Evolutionary conservation across 805 yeast genomes (phyloP), one percentile per base, ranked within the genome.

Genomic region (Candida maltosa): DNA sequence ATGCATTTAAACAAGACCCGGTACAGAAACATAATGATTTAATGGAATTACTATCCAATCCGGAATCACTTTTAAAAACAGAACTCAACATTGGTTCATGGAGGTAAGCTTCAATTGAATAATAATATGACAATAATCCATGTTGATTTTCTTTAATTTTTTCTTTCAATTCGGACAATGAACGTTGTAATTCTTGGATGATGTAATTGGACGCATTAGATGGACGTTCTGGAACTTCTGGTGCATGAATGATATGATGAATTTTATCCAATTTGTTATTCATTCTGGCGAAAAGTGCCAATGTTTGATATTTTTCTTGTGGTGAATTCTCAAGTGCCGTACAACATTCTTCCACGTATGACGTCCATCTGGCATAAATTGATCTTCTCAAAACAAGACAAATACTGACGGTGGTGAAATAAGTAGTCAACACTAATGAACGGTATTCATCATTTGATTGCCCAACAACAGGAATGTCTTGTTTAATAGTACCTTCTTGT

Each of bases 371-470:
- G 19, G 77, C 75, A 37, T 73, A 75, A 7, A 78, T 65, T 26
- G 79, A 67, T 45, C 93, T 70, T 40, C 89, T 65, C 39, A 85
- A 60, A 39, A 83, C 79, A 35, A 84, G 62, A 16, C 85, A 73
- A 37, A 78, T 77, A 34, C 81, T 75, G 25, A 85, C 75, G 2
- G 86, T 70, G 6, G 78, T 60, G 41, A 76, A 65, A 52, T 83
- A 87, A 4, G 80, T 73, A 8, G 74, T 65, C 45, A 86, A 50
- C 36, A 83, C 68, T 17, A 83, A 45, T 11, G 70, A 65, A 35
- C 76, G 38, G 26, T 40, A 42, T 16, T 40, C 42, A 22, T 34
- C 26, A 16, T 21, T 39, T 6, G 25, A 17, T 16, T 37, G 34
- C 15, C 26, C 31, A n/a, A 22, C 26, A 16, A 34, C 39, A 28